Evolutionary conservation across 805 yeast species (phyloP).

Genomic region (Saturnispora halmiae): DNA sequence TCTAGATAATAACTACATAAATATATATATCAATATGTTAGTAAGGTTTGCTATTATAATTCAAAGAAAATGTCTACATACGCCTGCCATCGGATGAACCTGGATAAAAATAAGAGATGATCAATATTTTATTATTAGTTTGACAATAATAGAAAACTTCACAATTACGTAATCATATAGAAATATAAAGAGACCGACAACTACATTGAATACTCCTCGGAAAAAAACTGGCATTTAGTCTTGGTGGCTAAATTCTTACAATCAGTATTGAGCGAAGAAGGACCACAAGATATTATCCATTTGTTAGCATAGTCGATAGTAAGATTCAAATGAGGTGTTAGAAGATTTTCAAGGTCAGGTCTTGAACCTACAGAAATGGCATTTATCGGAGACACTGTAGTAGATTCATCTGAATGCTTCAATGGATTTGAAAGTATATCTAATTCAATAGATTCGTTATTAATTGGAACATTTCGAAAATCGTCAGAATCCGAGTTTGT

Average conservation of each 20-base stretch:
- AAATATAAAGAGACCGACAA: too few species aligned
- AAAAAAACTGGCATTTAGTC: constrained; percentile 31
- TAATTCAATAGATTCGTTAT: constrained; percentile 22
- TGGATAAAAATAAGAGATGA: too few species aligned
- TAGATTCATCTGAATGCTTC: constrained; percentile 9
- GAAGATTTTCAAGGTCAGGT: constrained; percentile 33
- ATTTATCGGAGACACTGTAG: constrained; percentile 9
- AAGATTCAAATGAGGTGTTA: constrained; percentile 24
- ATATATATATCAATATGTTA: neutral
- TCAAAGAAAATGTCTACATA: neutral
- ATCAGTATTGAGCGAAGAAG: constrained; percentile 34
- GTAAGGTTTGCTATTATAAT: too few species aligned
- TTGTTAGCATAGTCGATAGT: constrained; percentile 31
- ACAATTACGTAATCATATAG: neutral
- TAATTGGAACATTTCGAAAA: neutral
- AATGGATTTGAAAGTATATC: constrained; percentile 17
- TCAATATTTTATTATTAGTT: too few species aligned
- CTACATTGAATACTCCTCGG: constrained; percentile 37
- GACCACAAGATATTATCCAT: constrained; percentile 57
- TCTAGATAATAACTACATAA: constrained; percentile 26
- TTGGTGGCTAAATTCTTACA: constrained; percentile 31
- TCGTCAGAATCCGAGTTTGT: constrained; percentile 20
- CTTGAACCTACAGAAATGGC: constrained; percentile 28
- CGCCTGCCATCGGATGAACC: constrained; percentile 5
- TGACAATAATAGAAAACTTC: too few species aligned